Evolutionary conservation across 106 monocot genomes (phyloP).

Genomic region (Hemerocallis citrina): DNA sequence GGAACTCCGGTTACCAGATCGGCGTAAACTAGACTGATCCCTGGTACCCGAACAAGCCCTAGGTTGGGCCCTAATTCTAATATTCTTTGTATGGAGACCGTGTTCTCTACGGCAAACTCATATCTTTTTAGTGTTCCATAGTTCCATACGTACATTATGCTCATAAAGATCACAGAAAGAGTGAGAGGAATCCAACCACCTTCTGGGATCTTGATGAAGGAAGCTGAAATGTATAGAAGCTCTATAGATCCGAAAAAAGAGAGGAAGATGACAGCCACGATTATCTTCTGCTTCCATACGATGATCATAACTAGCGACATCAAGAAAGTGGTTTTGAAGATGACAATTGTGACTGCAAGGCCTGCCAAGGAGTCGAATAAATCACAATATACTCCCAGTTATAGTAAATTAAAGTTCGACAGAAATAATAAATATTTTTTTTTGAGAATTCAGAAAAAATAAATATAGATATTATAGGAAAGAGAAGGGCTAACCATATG

Average conservation of each 20-base stretch:
- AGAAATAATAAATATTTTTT: no score
- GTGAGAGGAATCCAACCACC: constrained; percentile 77
- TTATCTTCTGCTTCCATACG: constrained; percentile 56
- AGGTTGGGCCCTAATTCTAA: constrained; percentile 52
- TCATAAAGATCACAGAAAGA: constrained; percentile 50
- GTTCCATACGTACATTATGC: constrained; percentile 71
- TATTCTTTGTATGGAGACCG: constrained; percentile 54
- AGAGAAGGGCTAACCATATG: constrained; percentile 44
- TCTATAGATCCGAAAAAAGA: constrained; percentile 52
- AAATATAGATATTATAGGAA: neutral
- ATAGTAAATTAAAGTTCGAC: neutral
- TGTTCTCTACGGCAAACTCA: constrained; percentile 69
- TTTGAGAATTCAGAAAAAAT: neutral
- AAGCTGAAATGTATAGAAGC: constrained; percentile 48
- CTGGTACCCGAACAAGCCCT: constrained; percentile 77
- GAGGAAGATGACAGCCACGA: constrained; percentile 24
- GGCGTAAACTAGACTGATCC: constrained; percentile 61
- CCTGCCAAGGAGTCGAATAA: constrained; percentile 25
- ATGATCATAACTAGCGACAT: constrained; percentile 73
- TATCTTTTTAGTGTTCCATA: constrained; percentile 66
- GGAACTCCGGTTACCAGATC: constrained; percentile 68
- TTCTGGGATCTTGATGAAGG: constrained; percentile 51
- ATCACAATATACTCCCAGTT: neutral
- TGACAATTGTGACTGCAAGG: constrained; percentile 49
- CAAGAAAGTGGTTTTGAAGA: constrained; percentile 61